Evolutionary conservation across 257 asterid species (phyloP).

Genomic region (Fraxinus americana): DNA sequence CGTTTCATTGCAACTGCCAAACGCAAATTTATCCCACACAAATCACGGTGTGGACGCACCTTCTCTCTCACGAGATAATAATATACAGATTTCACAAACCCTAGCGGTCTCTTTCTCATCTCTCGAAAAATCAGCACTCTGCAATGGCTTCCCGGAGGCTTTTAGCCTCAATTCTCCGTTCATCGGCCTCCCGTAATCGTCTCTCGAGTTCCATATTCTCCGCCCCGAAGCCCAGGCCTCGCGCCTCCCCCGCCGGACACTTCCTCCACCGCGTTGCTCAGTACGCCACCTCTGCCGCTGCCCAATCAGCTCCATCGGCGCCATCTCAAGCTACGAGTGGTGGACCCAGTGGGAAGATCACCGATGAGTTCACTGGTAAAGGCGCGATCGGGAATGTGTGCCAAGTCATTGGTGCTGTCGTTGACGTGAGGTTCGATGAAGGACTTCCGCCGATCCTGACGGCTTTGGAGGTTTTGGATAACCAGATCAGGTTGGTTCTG

Average conservation of each 20-base stretch:
- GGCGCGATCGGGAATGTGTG: constrained; percentile 79
- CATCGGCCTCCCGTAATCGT: constrained; percentile 33
- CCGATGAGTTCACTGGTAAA: constrained; percentile 77
- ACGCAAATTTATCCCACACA: neutral
- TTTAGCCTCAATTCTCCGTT: constrained; percentile 46
- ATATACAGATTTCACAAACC: constrained; percentile 2
- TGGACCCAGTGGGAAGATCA: constrained; percentile 60
- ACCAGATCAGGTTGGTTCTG: constrained; percentile 84
- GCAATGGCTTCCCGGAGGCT: constrained; percentile 66
- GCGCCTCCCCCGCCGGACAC: constrained; percentile 56
- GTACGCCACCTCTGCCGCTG: constrained; percentile 63
- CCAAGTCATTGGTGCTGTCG: constrained; percentile 95
- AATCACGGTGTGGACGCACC: neutral
- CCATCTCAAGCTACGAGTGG: constrained; percentile 39
- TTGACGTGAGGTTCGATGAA: constrained; percentile 78
- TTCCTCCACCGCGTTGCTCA: constrained; percentile 67
- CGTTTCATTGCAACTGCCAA: neutral
- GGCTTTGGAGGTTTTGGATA: constrained; percentile 83
- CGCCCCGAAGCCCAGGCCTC: constrained; percentile 17
- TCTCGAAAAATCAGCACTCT: constrained; percentile 25
- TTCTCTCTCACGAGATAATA: neutral
- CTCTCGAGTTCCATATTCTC: constrained; percentile 28
- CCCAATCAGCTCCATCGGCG: constrained; percentile 36
- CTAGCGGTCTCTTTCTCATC: constrained; percentile 25
- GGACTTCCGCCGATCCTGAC: constrained; percentile 94